phyloP scores from a whole-genome alignment of 2,329 filamentous ascomycete species.

The Xenosphaeropsis pyriputrescens region DNA sequence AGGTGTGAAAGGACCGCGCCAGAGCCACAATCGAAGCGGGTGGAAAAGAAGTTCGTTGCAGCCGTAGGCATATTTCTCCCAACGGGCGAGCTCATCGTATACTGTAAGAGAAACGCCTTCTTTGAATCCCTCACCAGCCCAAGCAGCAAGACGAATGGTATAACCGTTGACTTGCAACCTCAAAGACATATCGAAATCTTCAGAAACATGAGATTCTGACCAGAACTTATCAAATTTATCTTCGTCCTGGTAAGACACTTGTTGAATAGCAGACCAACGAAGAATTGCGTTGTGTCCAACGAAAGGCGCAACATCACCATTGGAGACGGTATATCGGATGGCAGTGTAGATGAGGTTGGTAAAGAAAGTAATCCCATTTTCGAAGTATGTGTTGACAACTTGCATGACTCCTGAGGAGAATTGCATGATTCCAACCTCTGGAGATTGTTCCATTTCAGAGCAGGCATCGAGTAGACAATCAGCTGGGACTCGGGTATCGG shows the following conservation, averaged over 20 bases:
- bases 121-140: conserved; percentile 64
- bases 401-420: conserved; percentile 70
- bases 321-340: conserved; percentile 63
- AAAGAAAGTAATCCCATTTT: conserved; percentile 57
- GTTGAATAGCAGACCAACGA: conserved; percentile 61
- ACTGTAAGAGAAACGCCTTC: conserved; percentile 75
- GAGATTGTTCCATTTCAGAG: conserved; percentile 69
- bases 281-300: conserved; percentile 71
- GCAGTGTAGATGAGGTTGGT: conserved; percentile 64
- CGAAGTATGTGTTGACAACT: conserved; percentile 59
- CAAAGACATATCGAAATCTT: conserved; percentile 73
- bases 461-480: conserved; percentile 70
- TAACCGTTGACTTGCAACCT: conserved; percentile 60
- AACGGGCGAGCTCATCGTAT: conserved; percentile 70
- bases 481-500: conserved; percentile 61
- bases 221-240: conserved; percentile 68
- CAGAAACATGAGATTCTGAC: conserved; percentile 68
- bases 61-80: conserved; percentile 80
- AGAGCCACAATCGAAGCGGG: conserved; percentile 59
- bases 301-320: conserved; percentile 64
- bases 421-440: conserved; percentile 66
- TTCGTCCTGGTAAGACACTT: conserved; percentile 55
- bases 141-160: conserved; percentile 57
- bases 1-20: conserved; percentile 62
- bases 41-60: conserved; percentile 75